Conservation (phyloP, 176 grass and related monocot genomes). For the Oryza officinalis region DNA sequence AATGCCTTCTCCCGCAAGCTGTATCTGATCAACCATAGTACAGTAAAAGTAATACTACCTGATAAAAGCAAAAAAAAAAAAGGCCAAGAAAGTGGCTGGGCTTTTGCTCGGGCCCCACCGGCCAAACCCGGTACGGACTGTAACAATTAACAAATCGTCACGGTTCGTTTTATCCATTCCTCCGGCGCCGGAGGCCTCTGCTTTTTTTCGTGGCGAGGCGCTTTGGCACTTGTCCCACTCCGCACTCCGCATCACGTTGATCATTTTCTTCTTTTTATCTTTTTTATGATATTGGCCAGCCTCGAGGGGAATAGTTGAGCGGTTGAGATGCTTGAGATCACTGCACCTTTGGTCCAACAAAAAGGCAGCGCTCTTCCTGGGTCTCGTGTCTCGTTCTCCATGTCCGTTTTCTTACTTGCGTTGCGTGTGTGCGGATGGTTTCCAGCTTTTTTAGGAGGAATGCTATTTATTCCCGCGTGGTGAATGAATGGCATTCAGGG, state of each 20-base stretch:
- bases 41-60: too few species aligned
- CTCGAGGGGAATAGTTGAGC: not conserved
- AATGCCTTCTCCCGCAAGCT: constrained; percentile 1
- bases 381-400: too few species aligned
- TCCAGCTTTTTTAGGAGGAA: too few species aligned
- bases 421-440: too few species aligned
- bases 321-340: not conserved
- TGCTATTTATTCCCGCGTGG: not conserved
- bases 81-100: not conserved
- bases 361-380: not conserved
- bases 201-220: not conserved
- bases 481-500: not conserved
- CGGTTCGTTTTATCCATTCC: not conserved
- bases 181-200: not conserved
- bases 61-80: not conserved
- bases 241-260: not conserved
- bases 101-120: not conserved
- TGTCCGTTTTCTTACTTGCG: too few species aligned
- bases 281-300: not conserved
- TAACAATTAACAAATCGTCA: not conserved
- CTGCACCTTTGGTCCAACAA: not conserved
- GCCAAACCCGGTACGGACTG: not conserved
- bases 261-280: not conserved
- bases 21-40: too few species aligned
- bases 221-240: constrained; percentile 14